Evolutionary conservation across 805 yeast species (phyloP), one percentile per base, ranked within the genome.

Genomic region (Vanderwaltozyma verrucispora): DNA sequence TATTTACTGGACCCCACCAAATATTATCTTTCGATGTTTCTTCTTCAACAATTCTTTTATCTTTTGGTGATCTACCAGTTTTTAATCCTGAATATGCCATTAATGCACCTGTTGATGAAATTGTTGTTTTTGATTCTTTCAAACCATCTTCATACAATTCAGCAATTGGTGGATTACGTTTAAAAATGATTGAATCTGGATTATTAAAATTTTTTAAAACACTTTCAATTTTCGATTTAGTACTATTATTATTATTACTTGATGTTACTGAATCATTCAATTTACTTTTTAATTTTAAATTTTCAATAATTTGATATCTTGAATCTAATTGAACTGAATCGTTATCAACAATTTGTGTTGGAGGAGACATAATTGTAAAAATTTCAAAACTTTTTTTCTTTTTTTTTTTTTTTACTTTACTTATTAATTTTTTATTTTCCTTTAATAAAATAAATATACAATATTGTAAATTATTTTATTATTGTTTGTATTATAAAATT

Each of bases 1-100:
- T 86, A 71, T 89, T 89, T 50, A 89, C 98, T 2, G 97, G 97
- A 19, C 98, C 98, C 98, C 98, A 89, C 98, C 98, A 89, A 52
- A 89, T 77, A 56, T 88, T 69, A 41, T 84, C 73, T 43, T 73
- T 65, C 28, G 96, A 86, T 36, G 92, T 72, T 51, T 75, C 81
- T 69, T 92, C 97, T 54, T 88, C 96, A 45, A 89, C 96, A 62
- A 89, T 85, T 69, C 98, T 83, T 66, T 89, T 89, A 68, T 89
- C 98, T 70, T 83, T 84, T 61, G 98, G 98, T 26, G 96, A 89
- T 67, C 98, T 81, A 56, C 98, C 98, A 38, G 97, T 89, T 69
- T 89, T 89, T 49, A 75, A 69, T 58, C 98, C 98, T 16, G 96
- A 86, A 67, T 77, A 88, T 33, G 98, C 97, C 64, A 89, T 81